Conservation (phyloP, 495 filamentous ascomycete species). For the Niebla homalea region DNA sequence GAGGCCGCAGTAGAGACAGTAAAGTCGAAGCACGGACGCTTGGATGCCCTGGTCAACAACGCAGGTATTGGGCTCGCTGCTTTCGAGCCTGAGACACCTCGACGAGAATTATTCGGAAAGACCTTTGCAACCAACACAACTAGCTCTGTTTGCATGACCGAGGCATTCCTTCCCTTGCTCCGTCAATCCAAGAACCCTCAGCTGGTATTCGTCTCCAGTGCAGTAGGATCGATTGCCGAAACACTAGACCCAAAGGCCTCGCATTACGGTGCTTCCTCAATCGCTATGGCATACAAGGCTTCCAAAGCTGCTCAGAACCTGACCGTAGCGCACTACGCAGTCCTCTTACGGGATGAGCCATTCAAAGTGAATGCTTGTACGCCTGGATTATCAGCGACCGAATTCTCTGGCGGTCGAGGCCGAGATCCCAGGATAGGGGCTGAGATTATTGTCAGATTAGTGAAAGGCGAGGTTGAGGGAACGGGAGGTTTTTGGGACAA, state of each 20-base stretch:
- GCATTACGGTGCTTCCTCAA: background rate
- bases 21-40: slow-evolving; percentile 16
- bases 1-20: slow-evolving; percentile 23
- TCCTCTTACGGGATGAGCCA: slow-evolving; percentile 7
- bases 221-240: slow-evolving; percentile 19
- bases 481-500: background rate
- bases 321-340: slow-evolving; percentile 22
- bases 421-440: slow-evolving; percentile 4
- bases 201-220: slow-evolving; percentile 30
- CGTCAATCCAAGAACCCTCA: slow-evolving; percentile 25
- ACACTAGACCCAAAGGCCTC: background rate
- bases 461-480: background rate
- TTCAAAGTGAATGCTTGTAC: slow-evolving; percentile 12
- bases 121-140: slow-evolving; percentile 28
- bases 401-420: background rate
- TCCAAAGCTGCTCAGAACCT: slow-evolving; percentile 32
- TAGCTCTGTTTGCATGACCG: slow-evolving; percentile 26
- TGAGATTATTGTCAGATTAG: slow-evolving; percentile 1
- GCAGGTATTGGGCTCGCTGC: slow-evolving; percentile 11
- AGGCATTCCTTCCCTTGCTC: slow-evolving; percentile 33
- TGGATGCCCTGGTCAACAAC: slow-evolving; percentile 31
- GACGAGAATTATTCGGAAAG: slow-evolving; percentile 18
- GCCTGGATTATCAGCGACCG: slow-evolving; percentile 1
- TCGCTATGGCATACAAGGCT: slow-evolving; percentile 18
- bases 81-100: background rate